phyloP scores from a whole-genome alignment of 306 rosid species.

The Prosopis cineraria region DNA sequence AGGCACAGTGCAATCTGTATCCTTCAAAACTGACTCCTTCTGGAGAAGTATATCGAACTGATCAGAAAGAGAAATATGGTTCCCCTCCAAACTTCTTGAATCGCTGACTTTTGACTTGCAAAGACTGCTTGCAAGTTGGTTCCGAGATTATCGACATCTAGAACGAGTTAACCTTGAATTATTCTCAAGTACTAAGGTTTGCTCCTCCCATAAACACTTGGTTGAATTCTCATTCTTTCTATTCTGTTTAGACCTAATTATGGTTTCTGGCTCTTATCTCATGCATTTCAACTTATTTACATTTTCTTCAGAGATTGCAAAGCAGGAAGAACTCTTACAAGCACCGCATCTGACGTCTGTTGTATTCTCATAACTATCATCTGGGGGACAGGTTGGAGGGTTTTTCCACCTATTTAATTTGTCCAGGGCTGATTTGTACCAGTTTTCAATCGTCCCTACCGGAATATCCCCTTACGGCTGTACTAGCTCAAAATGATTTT shows the following conservation, averaged over 20 bases:
- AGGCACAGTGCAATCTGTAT: conserved; percentile 42
- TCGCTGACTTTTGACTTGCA: conserved; percentile 40
- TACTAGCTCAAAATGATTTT: too few species aligned
- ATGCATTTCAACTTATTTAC: conserved; percentile 29
- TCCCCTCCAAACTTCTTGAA: conserved; percentile 38
- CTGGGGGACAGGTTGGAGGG: conserved; percentile 57
- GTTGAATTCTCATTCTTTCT: conserved; percentile 51
- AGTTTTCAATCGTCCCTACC: conserved; percentile 49
- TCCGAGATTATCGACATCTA: conserved; percentile 56
- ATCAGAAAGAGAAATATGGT: conserved; percentile 32
- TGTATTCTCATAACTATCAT: conserved; percentile 34
- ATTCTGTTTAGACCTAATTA: conserved; percentile 47
- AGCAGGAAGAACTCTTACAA: conserved; percentile 39
- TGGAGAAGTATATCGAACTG: conserved; percentile 39
- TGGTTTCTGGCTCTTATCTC: conserved; percentile 44
- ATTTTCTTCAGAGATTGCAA: conserved; percentile 38
- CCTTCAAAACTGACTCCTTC: conserved; percentile 35
- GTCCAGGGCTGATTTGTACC: conserved; percentile 69
- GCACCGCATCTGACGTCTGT: conserved; percentile 36
- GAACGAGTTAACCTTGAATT: conserved; percentile 76
- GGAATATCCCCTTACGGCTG: conserved; percentile 41
- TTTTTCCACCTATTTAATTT: conserved; percentile 72
- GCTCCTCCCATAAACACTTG: conserved; percentile 46
- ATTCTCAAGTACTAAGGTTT: conserved; percentile 42
- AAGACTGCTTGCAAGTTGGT: conserved; percentile 41